These are phyloP conservation scores for Solanum paucissectum DNA, from an alignment of 257 asterid species.

Conservation along the genomic window DNA sequence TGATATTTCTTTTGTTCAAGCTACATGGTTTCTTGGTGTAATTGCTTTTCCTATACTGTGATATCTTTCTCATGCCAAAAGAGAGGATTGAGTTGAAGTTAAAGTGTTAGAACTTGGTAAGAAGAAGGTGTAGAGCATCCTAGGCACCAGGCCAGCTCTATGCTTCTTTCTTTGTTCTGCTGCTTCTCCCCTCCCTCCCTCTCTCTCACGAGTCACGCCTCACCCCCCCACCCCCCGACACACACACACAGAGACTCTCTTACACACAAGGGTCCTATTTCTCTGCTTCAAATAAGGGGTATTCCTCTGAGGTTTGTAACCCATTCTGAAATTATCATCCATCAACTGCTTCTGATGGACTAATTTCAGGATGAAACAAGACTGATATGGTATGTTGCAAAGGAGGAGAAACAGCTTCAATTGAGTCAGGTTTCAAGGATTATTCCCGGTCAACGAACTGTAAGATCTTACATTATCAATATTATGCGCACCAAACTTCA, in stretches of 20 bases:
- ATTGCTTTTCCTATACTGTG: not conserved
- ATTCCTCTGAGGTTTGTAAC: not conserved
- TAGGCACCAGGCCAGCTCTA: not conserved
- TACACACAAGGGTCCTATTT: not conserved
- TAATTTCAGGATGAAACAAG: slow-evolving; percentile 52
- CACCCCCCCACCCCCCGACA: not conserved
- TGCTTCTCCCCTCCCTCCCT: not conserved
- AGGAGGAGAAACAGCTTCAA: slow-evolving; percentile 49
- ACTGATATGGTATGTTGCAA: slow-evolving; percentile 51
- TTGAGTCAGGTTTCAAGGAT: slow-evolving; percentile 54
- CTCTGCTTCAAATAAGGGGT: not conserved
- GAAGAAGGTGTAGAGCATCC: not conserved
- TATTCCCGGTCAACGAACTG: slow-evolving; percentile 77
- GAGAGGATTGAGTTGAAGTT: not conserved
- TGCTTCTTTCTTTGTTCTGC: not conserved
- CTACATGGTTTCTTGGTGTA: not conserved
- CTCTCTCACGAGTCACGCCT: not conserved
- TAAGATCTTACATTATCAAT: slow-evolving; percentile 23
- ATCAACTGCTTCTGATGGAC: not conserved
- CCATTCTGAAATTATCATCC: not conserved
- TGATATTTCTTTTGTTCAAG: not conserved
- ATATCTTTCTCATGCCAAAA: not conserved
- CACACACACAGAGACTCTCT: not conserved
- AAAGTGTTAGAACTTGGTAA: not conserved
- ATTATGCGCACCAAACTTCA: not conserved